Percentiles rank a stretch among this genome's conserved stretches.
Evolutionary conservation across 768 basidiomycete genomes (phyloP).

Genomic region (Lactarius akahatsu): DNA sequence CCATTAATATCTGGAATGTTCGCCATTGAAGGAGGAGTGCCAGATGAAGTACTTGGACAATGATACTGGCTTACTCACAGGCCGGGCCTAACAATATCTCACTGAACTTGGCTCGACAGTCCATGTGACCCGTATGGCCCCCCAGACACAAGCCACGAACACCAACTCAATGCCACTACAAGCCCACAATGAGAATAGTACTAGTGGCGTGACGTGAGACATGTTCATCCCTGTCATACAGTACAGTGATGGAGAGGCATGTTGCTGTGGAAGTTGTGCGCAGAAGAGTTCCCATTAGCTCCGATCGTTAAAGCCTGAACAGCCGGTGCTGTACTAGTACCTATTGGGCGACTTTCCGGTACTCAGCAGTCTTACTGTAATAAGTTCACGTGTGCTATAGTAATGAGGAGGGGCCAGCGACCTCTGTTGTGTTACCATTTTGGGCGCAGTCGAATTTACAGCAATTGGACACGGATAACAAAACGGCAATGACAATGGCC

Average conservation of each 20-base stretch:
- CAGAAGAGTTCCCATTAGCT: no score
- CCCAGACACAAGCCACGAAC: background rate
- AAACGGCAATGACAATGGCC: no score
- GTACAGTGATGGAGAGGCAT: background rate
- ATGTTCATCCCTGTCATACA: background rate
- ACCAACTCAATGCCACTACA: no score
- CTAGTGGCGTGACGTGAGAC: background rate
- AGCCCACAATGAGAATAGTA: no score
- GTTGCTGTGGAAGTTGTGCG: no score
- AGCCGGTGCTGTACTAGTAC: background rate
- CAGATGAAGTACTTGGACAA: background rate
- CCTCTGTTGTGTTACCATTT: no score
- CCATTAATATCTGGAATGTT: background rate
- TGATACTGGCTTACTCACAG: background rate
- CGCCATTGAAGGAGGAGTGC: background rate
- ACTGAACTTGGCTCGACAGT: background rate
- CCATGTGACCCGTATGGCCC: background rate
- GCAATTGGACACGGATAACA: background rate
- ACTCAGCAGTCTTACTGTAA: no score
- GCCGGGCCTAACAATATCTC: background rate
- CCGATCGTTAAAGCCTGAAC: background rate
- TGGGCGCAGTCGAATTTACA: background rate
- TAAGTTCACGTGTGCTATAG: background rate
- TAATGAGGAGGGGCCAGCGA: no score
- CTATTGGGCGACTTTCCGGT: background rate